These are phyloP conservation scores for Scytalidium lignicola DNA, from an alignment of 2,329 filamentous ascomycete species.

Conservation along the genomic window DNA sequence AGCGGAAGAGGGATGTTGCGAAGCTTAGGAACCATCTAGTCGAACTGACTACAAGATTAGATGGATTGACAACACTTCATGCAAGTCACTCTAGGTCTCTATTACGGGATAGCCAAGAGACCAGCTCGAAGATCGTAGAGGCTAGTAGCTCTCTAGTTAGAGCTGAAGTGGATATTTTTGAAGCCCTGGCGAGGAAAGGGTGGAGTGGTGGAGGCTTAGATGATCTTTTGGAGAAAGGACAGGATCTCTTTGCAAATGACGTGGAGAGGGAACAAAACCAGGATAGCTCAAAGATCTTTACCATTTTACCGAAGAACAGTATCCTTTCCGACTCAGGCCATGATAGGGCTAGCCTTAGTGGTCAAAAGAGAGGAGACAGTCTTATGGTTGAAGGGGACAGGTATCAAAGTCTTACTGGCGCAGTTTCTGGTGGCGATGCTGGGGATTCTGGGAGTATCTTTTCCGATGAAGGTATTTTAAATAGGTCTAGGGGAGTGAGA, in stretches of 20 bases:
- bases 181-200: conserved; percentile 60
- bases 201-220: conserved; percentile 64
- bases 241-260: conserved; percentile 51
- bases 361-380: conserved; percentile 48
- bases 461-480: conserved; percentile 41
- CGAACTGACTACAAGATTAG: conserved; percentile 55
- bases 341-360: conserved; percentile 19
- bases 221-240: conserved; percentile 58
- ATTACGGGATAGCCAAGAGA: conserved; percentile 60
- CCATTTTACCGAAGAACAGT: conserved; percentile 58
- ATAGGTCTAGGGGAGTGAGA: conserved; percentile 47
- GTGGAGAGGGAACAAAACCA: conserved; percentile 18
- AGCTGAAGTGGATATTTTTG: conserved; percentile 66
- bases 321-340: conserved; percentile 51
- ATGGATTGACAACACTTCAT: conserved; percentile 57
- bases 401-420: conserved; percentile 54
- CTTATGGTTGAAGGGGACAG: conserved; percentile 46
- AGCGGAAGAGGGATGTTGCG: conserved; percentile 55
- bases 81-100: conserved; percentile 54
- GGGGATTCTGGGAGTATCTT: conserved; percentile 48
- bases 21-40: conserved; percentile 59
- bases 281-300: conserved; percentile 51
- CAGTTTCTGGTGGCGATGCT: conserved; percentile 30
- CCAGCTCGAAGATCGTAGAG: conserved; percentile 56
- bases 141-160: conserved; percentile 60